phyloP scores from a whole-genome alignment of 257 asterid genomes.

The Forsythia suspensa region DNA sequence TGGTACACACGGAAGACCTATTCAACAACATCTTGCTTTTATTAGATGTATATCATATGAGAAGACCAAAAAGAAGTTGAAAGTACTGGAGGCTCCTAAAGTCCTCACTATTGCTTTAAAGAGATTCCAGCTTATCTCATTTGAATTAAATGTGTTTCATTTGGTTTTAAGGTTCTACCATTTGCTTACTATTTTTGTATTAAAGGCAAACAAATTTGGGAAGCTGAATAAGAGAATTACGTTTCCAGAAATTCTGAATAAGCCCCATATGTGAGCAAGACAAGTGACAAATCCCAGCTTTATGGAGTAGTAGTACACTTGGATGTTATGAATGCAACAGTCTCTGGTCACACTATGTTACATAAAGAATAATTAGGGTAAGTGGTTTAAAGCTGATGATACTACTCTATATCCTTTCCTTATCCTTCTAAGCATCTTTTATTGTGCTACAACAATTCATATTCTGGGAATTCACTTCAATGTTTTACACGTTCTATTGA shows the following conservation, averaged over 20 bases:
- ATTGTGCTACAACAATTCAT: not conserved
- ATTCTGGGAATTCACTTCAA: constrained; percentile 1
- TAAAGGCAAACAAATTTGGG: constrained; percentile 73
- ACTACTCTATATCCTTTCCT: constrained; percentile 45
- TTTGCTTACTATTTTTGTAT: constrained; percentile 4
- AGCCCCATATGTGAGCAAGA: constrained; percentile 78
- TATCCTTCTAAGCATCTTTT: constrained; percentile 2
- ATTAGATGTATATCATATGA: constrained; percentile 73
- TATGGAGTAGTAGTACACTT: constrained; percentile 81
- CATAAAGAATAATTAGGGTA: constrained; percentile 59
- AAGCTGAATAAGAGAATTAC: constrained; percentile 70
- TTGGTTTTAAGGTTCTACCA: not conserved
- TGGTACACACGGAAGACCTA: not conserved
- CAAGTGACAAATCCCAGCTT: constrained; percentile 75
- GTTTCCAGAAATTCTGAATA: constrained; percentile 68
- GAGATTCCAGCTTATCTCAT: constrained; percentile 66
- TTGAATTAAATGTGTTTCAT: not conserved
- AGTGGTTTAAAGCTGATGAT: constrained; percentile 81
- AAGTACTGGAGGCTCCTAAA: constrained; percentile 81
- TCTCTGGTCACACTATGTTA: constrained; percentile 82
- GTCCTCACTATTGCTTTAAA: constrained; percentile 73
- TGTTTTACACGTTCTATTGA: not conserved
- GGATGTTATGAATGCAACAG: constrained; percentile 65
- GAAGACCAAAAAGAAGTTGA: constrained; percentile 81
- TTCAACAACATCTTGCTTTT: constrained; percentile 10